phyloP scores from a whole-genome alignment of 192 early-diverging fungal species.

The Coemansia sp. region DNA sequence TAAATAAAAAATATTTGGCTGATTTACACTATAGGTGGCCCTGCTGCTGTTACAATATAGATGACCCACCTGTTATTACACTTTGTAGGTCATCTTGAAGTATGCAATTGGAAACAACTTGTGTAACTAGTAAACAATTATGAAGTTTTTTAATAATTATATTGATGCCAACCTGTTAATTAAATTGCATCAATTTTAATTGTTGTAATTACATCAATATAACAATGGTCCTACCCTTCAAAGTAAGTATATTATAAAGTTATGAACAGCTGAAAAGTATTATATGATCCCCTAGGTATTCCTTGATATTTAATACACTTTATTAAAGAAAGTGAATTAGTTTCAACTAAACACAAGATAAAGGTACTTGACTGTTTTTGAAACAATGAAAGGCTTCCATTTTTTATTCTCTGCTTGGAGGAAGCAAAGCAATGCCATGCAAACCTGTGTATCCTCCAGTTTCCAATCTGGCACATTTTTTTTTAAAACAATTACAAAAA shows the following conservation, averaged over 20 bases:
- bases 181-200: background rate
- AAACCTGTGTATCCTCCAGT: conserved; percentile 57
- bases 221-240: too few relatives aligned
- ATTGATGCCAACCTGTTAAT: too few relatives aligned
- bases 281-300: too few relatives aligned
- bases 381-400: conserved; percentile 78
- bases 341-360: conserved; percentile 76
- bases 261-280: conserved; percentile 50
- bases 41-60: too few relatives aligned
- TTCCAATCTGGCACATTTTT: conserved; percentile 59
- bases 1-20: too few relatives aligned
- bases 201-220: background rate
- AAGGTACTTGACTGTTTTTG: conserved; percentile 93
- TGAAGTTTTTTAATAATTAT: too few relatives aligned
- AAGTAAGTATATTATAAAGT: conserved; percentile 8
- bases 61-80: too few relatives aligned
- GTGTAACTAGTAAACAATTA: too few relatives aligned
- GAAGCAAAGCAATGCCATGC: conserved; percentile 18
- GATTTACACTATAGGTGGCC: too few relatives aligned
- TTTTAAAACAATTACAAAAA: conserved; percentile 85
- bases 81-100: too few relatives aligned
- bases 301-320: conserved; percentile 93
- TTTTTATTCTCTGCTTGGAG: conserved; percentile 19
- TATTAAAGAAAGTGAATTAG: conserved; percentile 61
- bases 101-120: too few relatives aligned